Conservation (phyloP, 495 filamentous ascomycete species). For the Penicillium flavigenum region DNA sequence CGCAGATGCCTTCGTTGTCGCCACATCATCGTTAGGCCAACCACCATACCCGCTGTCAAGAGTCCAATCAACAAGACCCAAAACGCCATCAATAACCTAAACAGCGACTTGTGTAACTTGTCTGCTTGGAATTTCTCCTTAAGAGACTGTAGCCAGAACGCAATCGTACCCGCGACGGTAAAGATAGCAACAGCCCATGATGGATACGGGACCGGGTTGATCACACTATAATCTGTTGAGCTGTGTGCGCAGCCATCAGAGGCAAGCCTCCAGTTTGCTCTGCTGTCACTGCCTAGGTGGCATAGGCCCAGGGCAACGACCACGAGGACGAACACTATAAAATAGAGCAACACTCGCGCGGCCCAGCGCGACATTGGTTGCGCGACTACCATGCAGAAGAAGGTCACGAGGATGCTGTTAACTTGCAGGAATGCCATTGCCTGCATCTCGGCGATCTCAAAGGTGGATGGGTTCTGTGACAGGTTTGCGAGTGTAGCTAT, state of each 20-base stretch:
- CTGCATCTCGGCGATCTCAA: conserved; percentile 5
- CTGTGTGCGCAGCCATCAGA: conserved; percentile 3
- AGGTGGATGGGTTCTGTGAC: conserved; percentile 4
- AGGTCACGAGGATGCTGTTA: conserved; percentile 6
- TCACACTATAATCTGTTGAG: conserved; percentile 2
- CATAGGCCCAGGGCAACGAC: not conserved
- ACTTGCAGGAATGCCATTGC: conserved; percentile 7
- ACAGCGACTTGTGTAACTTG: conserved; percentile 1
- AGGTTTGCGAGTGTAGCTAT: conserved; percentile 3
- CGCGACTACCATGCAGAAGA: conserved; percentile 1
- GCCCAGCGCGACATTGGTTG: conserved; percentile 4
- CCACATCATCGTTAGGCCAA: conserved; percentile 1
- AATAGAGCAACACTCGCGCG: conserved; percentile 1
- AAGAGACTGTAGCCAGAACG: conserved; percentile 3
- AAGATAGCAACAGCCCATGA: conserved; percentile 3
- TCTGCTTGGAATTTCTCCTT: not conserved
- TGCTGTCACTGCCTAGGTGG: not conserved
- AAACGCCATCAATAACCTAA: not conserved
- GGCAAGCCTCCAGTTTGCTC: not conserved
- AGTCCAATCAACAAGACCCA: conserved; percentile 8
- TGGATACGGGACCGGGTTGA: conserved; percentile 2
- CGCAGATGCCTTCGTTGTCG: conserved; percentile 7
- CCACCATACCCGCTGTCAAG: conserved; percentile 2
- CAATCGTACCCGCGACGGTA: not conserved
- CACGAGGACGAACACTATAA: conserved; percentile 2